A percentile compares a stretch with the other conserved stretches of the same genome.
These are phyloP conservation scores for Tagetes erecta DNA, from an alignment of 129 eudicot species.

Conservation along the genomic window DNA sequence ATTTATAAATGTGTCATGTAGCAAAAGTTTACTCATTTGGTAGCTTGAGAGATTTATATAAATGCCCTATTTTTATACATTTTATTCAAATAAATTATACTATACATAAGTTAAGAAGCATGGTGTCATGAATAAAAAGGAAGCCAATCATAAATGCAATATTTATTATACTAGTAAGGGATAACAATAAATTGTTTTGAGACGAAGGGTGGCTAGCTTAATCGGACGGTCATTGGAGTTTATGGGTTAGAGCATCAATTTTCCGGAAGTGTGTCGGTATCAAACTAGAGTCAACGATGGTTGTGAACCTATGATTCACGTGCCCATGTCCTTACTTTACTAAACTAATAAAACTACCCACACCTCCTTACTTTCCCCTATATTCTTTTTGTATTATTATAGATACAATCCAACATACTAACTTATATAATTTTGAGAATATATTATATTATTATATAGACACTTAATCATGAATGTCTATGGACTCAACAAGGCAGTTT, in stretches of 20 bases:
- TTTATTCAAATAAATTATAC: not conserved
- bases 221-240: constrained; percentile 17
- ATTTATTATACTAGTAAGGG: not conserved
- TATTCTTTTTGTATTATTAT: not conserved
- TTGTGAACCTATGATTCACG: not conserved
- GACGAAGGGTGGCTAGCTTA: constrained; percentile 21
- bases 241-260: constrained; percentile 22
- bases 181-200: constrained; percentile 24
- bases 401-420: not conserved
- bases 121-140: not conserved
- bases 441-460: no score
- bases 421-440: not conserved
- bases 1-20: no score
- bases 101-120: not conserved
- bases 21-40: no score
- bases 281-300: constrained; percentile 13
- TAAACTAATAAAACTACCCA: constrained; percentile 9
- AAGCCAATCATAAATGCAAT: not conserved
- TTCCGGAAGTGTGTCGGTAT: constrained; percentile 23
- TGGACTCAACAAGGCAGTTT: no score
- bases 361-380: not conserved
- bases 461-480: no score
- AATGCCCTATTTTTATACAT: no score
- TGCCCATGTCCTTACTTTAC: not conserved
- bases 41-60: no score